Evolutionary conservation across 164 flowering plant genomes (phyloP).

Genomic region (Vitis cinerea): DNA sequence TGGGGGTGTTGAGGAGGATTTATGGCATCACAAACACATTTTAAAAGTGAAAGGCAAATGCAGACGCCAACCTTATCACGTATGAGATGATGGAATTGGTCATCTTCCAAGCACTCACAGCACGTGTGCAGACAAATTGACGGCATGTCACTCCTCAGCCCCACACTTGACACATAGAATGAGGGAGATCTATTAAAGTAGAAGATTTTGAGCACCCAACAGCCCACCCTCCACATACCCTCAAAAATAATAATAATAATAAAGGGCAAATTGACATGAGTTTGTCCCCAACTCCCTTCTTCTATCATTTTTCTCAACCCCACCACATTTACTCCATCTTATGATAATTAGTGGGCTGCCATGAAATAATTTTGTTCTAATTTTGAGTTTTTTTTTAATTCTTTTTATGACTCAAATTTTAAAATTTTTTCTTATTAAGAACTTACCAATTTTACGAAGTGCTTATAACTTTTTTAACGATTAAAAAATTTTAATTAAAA

Average conservation of each 20-base stretch:
- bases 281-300: slow-evolving; percentile 4
- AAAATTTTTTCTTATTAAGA: too few species aligned
- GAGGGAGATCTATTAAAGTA: neutral
- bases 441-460: too few species aligned
- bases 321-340: too few species aligned
- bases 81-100: neutral
- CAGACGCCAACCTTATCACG: slow-evolving; percentile 4
- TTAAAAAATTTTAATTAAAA: too few species aligned
- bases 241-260: too few species aligned
- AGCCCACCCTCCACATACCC: neutral
- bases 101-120: neutral
- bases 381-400: too few species aligned
- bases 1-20: too few species aligned
- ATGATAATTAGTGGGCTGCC: slow-evolving; percentile 4
- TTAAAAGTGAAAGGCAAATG: neutral
- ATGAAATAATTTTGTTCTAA: too few species aligned
- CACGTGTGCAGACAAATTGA: slow-evolving; percentile 27
- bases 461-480: too few species aligned
- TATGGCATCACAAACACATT: neutral
- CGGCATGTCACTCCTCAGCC: slow-evolving; percentile 21
- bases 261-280: slow-evolving; percentile 6
- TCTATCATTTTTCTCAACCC: neutral
- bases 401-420: too few species aligned
- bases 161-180: slow-evolving; percentile 12
- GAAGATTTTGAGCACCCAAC: slow-evolving; percentile 14